Evolutionary conservation across 2,329 filamentous ascomycete species (phyloP).

Genomic region (Pseudogymnoascus pannorum): DNA sequence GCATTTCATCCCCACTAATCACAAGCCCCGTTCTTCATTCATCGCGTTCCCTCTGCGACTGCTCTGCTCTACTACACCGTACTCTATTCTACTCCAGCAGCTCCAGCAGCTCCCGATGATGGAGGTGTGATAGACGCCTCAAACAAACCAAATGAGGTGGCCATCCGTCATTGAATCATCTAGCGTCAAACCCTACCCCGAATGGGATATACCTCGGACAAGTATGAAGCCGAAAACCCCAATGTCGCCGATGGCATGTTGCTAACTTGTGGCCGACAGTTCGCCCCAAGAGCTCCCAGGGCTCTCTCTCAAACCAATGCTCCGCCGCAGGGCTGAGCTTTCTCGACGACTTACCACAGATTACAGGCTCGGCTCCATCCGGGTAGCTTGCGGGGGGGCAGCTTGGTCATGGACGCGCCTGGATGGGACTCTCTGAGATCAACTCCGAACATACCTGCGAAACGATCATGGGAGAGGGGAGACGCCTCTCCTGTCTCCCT

Average conservation of each 20-base stretch:
- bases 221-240: not conserved
- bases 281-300: not conserved
- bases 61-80: not conserved
- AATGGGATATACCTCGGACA: conserved; percentile 7
- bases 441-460: conserved; percentile 2
- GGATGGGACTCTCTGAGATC: conserved; percentile 6
- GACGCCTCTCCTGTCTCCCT: not conserved
- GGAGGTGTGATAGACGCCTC: conserved; percentile 6
- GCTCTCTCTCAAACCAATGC: conserved; percentile 1
- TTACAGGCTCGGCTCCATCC: not conserved
- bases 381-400: not conserved
- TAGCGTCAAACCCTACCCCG: conserved; percentile 1
- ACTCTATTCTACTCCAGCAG: not conserved
- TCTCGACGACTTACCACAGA: conserved; percentile 4
- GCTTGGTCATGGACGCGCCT: conserved; percentile 4
- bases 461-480: not conserved
- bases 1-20: conserved; percentile 1
- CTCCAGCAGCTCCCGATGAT: not conserved
- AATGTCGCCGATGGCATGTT: not conserved
- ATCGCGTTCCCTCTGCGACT: not conserved
- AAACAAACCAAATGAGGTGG: not conserved
- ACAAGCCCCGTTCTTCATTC: not conserved
- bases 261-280: not conserved
- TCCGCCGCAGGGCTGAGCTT: conserved; percentile 6
- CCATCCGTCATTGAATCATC: not conserved